A percentile compares a stretch with the other conserved stretches of the same genome.
phyloP scores from a whole-genome alignment of 1,284 basidiomycete species.

The Leccinum pachyderme region DNA sequence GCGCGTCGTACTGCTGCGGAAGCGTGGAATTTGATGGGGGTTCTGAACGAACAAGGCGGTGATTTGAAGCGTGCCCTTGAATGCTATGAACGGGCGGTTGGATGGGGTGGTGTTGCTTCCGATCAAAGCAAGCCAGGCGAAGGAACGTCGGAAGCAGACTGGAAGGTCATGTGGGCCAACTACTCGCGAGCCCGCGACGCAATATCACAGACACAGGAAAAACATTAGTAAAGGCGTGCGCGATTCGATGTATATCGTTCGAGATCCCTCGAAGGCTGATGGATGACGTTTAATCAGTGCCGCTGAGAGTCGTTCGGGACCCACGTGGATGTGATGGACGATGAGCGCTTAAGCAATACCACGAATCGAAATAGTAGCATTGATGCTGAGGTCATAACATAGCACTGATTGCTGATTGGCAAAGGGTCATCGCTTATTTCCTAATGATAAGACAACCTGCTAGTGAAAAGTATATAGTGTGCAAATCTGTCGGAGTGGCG shows the following conservation, averaged over 20 bases:
- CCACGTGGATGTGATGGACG: background rate
- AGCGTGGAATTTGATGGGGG: conserved; percentile 61
- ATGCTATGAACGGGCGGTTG: conserved; percentile 60
- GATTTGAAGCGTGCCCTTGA: conserved; percentile 44
- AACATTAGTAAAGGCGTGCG: background rate
- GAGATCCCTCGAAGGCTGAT: background rate
- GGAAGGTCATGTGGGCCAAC: conserved; percentile 51
- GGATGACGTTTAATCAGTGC: background rate
- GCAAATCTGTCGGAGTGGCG: too few relatives aligned
- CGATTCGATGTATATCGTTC: background rate
- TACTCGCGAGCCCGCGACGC: conserved; percentile 42
- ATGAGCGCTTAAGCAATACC: background rate
- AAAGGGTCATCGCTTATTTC: too few relatives aligned
- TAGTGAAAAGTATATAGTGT: too few relatives aligned
- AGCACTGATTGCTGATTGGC: too few relatives aligned
- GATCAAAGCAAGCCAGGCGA: conserved; percentile 46
- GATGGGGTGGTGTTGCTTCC: conserved; percentile 54
- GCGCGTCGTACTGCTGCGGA: conserved; percentile 67
- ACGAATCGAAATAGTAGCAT: background rate
- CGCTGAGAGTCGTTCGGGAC: background rate
- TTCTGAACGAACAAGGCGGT: conserved; percentile 44
- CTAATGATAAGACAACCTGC: too few relatives aligned
- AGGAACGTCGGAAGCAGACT: conserved; percentile 54
- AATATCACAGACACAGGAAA: conserved; percentile 3
- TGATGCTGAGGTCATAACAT: too few relatives aligned